A percentile compares a stretch with the other conserved stretches of the same genome.
These are phyloP conservation scores for Fusarium sp. DNA, from an alignment of 2,329 filamentous ascomycete genomes.

Conservation along the genomic window DNA sequence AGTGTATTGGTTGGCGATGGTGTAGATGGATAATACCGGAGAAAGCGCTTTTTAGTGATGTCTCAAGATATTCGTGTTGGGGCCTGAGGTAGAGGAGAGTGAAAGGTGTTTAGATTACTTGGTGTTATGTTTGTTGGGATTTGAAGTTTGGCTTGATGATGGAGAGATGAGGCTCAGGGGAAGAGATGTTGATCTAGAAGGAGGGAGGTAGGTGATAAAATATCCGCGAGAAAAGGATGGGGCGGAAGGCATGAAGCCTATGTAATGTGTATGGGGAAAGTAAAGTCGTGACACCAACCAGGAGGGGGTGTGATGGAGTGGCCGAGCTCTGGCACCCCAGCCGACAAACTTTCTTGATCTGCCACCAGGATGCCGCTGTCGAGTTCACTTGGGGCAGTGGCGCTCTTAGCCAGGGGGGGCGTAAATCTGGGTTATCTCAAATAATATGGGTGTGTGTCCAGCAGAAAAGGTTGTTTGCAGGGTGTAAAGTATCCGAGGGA, in stretches of 20 bases:
- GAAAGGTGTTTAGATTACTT: neutral
- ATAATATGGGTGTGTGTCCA: conserved; percentile 7
- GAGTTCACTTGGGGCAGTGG: conserved; percentile 44
- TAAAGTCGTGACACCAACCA: conserved; percentile 22
- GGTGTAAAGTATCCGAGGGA: neutral
- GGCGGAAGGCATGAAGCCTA: conserved; percentile 46
- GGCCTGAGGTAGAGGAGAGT: neutral
- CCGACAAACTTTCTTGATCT: conserved; percentile 49
- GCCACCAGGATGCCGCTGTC: conserved; percentile 48
- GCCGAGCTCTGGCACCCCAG: conserved; percentile 21
- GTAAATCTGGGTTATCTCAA: conserved; percentile 27
- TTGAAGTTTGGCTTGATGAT: neutral
- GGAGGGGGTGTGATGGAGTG: conserved; percentile 21
- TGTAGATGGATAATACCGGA: neutral
- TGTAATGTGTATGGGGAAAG: conserved; percentile 46
- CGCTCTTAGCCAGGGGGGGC: conserved; percentile 32
- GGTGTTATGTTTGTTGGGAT: conserved; percentile 1
- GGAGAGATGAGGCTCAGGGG: conserved; percentile 24
- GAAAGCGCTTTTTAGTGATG: neutral
- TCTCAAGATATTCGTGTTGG: conserved; percentile 1
- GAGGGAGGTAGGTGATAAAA: conserved; percentile 48
- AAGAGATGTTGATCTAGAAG: conserved; percentile 30
- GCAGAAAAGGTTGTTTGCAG: conserved; percentile 7
- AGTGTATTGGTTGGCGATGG: neutral
- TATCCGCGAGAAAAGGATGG: conserved; percentile 44